Percentiles rank a stretch among this genome's conserved stretches.
Evolutionary conservation across 176 grass and related monocot species (phyloP).

Genomic region (Melocanna baccifera): DNA sequence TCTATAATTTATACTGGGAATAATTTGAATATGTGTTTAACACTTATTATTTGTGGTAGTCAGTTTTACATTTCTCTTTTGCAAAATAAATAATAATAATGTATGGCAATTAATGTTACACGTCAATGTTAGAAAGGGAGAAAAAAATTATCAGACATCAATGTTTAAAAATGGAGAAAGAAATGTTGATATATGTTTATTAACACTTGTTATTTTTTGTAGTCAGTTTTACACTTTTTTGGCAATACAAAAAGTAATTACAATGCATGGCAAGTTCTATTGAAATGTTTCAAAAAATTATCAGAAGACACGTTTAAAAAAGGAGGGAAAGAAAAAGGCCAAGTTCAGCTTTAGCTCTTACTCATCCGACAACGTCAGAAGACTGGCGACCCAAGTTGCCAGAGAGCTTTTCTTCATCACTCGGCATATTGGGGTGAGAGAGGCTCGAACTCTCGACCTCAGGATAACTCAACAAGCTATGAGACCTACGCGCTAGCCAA

Average conservation of each 20-base stretch:
- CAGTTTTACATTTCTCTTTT: too few relatives aligned
- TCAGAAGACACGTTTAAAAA: not conserved
- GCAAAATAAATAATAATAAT: too few relatives aligned
- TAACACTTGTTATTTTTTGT: not conserved
- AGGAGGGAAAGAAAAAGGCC: not conserved
- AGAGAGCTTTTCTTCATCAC: constrained; percentile 43
- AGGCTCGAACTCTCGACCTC: constrained; percentile 83
- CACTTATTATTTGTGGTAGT: too few relatives aligned
- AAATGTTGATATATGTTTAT: not conserved
- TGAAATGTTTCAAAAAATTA: not conserved
- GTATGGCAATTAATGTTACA: too few relatives aligned
- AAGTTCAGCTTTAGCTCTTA: constrained; percentile 24
- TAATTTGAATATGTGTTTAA: too few relatives aligned
- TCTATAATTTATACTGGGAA: too few relatives aligned
- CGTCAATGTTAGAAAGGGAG: too few relatives aligned
- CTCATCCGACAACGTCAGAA: constrained; percentile 32
- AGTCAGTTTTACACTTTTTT: not conserved
- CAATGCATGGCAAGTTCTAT: not conserved
- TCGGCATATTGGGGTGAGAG: constrained; percentile 39
- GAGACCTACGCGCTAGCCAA: constrained; percentile 76
- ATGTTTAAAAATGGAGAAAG: not conserved
- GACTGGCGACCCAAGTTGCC: constrained; percentile 29
- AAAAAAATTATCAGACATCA: too few relatives aligned
- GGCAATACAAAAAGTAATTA: not conserved
- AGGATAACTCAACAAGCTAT: constrained; percentile 59